These are phyloP conservation scores for Drosera spatulata DNA, from an alignment of 179 eudicot genomes.

Conservation along the genomic window DNA sequence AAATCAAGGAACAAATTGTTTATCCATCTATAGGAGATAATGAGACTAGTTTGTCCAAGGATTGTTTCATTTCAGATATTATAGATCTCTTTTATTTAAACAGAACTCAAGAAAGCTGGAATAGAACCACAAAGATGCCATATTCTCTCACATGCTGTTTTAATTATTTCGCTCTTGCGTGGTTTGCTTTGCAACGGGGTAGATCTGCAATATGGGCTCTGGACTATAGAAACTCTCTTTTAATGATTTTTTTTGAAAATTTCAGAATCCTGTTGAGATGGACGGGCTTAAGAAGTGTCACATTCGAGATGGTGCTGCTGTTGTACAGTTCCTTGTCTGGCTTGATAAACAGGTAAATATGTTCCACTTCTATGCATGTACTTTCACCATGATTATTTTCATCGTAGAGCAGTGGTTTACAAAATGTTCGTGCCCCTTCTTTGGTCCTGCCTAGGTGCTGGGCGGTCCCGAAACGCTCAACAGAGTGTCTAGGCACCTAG, in stretches of 20 bases:
- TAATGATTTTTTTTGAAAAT: slow-evolving; percentile 8
- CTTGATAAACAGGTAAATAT: slow-evolving; percentile 78
- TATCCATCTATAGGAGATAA: no score
- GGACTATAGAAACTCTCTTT: not conserved
- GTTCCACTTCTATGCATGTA: not conserved
- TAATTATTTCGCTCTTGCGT: no score
- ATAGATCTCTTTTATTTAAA: no score
- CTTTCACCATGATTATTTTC: not conserved
- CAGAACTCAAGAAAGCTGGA: no score
- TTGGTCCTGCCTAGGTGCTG: no score
- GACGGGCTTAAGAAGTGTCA: slow-evolving; percentile 83
- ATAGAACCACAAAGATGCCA: no score
- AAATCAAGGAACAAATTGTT: not conserved
- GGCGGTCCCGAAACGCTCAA: no score
- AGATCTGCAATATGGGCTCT: not conserved
- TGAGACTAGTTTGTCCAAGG: no score
- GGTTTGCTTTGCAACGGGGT: not conserved
- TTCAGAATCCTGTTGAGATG: slow-evolving; percentile 88
- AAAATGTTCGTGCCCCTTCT: not conserved
- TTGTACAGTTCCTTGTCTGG: slow-evolving; percentile 95
- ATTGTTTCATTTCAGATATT: no score
- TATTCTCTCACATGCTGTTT: no score
- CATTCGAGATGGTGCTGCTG: slow-evolving; percentile 96
- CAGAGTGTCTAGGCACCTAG: no score
- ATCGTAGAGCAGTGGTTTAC: not conserved